Percentiles rank a stretch among this genome's conserved stretches.
Conservation (phyloP, 805 yeast species). For the Saccharomycopsis vini region DNA sequence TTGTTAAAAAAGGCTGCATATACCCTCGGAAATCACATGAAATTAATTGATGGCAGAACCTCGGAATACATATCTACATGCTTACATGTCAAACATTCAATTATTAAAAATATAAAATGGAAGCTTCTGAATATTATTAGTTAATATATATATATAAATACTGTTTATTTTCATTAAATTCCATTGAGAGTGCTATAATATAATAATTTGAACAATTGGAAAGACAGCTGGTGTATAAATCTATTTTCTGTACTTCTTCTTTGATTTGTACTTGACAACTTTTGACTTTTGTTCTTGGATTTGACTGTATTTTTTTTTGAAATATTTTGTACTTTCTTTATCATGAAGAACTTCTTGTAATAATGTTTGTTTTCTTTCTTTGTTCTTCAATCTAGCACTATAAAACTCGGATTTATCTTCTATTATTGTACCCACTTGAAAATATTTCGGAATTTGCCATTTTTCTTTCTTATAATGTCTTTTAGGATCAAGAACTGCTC, state of each 20-base stretch:
- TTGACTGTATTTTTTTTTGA: slow-evolving; percentile 75
- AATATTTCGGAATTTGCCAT: slow-evolving; percentile 67
- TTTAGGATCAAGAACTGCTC: slow-evolving; percentile 91
- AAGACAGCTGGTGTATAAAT: not conserved
- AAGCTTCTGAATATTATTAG: too few relatives aligned
- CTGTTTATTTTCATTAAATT: too few relatives aligned
- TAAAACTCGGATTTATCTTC: slow-evolving; percentile 77
- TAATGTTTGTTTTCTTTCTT: slow-evolving; percentile 67
- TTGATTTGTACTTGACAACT: slow-evolving; percentile 22
- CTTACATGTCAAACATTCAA: too few relatives aligned
- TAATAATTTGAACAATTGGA: not conserved
- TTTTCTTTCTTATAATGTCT: slow-evolving; percentile 86
- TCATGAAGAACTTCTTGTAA: slow-evolving; percentile 79
- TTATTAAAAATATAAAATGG: too few relatives aligned
- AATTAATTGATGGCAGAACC: too few relatives aligned
- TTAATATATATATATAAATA: too few relatives aligned
- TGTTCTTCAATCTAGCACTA: slow-evolving; percentile 55
- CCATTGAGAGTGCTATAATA: too few relatives aligned
- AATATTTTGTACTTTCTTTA: slow-evolving; percentile 58
- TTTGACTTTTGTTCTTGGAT: slow-evolving; percentile 52
- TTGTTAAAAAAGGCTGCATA: too few relatives aligned
- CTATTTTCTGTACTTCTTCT: slow-evolving; percentile 6
- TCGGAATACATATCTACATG: too few relatives aligned
- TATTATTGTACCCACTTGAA: slow-evolving; percentile 82
- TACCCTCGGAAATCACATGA: too few relatives aligned